phyloP scores from a whole-genome alignment of 192 early-diverging fungal genomes.

The Allomyces macrogynus region DNA sequence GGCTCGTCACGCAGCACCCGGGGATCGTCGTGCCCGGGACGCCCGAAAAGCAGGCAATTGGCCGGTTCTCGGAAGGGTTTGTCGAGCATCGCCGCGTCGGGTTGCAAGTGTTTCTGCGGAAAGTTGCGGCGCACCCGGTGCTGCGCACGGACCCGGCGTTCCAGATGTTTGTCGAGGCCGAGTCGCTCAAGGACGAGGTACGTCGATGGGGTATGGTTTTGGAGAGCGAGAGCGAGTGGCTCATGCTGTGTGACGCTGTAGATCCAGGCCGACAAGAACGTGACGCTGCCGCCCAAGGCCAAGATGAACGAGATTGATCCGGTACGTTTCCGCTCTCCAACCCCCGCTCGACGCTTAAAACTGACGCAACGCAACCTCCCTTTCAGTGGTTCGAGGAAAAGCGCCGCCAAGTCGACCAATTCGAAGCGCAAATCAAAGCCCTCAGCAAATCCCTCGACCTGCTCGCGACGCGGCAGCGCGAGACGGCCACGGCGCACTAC shows the following conservation, averaged over 20 bases:
- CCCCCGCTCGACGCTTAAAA: too few species aligned
- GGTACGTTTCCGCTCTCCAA: background rate
- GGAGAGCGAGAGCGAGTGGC: too few species aligned
- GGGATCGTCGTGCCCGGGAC: background rate
- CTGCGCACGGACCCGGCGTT: background rate
- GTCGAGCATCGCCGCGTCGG: background rate
- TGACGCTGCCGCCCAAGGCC: background rate
- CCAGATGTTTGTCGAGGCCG: background rate
- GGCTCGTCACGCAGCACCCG: background rate
- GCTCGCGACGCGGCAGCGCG: background rate
- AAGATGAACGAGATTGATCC: constrained; percentile 1
- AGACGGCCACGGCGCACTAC: background rate
- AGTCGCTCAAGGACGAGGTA: background rate
- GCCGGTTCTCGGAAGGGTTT: background rate
- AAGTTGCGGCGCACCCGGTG: background rate
- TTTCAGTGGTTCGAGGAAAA: background rate
- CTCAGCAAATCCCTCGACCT: background rate
- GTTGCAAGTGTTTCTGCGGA: background rate
- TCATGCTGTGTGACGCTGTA: background rate
- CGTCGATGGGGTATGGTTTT: too few species aligned
- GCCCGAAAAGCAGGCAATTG: background rate
- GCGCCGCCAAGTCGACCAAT: background rate
- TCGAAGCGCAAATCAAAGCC: background rate
- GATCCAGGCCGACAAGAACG: background rate
- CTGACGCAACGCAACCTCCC: background rate